Evolutionary conservation across 495 filamentous ascomycete genomes (phyloP).

Genomic region (Aspergillus asperescens): DNA sequence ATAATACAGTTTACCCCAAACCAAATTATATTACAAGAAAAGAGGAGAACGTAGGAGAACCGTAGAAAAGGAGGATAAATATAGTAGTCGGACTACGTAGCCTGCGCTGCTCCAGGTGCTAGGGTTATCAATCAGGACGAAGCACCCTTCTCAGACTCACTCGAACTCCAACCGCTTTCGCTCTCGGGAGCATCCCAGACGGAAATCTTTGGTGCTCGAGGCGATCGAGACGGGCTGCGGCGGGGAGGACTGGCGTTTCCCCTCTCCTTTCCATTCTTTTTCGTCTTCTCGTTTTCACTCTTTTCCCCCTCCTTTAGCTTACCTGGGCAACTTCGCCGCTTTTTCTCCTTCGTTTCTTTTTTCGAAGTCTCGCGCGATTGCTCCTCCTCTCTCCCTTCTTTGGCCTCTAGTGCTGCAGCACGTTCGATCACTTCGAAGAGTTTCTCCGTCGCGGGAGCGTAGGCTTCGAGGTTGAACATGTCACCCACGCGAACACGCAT

Average conservation of each 20-base stretch:
- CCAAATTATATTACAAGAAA: no score
- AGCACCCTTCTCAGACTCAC: slow-evolving; percentile 2
- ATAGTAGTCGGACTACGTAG: no score
- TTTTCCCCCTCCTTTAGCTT: no score
- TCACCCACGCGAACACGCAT: slow-evolving; percentile 81
- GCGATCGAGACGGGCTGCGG: slow-evolving; percentile 5
- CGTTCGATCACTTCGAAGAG: slow-evolving; percentile 50
- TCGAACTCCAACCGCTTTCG: slow-evolving; percentile 39
- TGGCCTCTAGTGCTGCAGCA: slow-evolving; percentile 17
- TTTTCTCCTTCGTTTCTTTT: background rate
- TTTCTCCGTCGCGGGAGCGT: slow-evolving; percentile 64
- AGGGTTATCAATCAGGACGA: background rate
- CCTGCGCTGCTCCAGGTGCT: background rate
- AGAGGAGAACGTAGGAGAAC: no score
- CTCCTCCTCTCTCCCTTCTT: slow-evolving; percentile 10
- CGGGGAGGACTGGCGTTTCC: background rate
- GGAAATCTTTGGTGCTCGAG: slow-evolving; percentile 12
- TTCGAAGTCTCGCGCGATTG: background rate
- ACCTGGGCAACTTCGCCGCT: no score
- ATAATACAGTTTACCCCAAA: no score
- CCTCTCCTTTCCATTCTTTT: slow-evolving; percentile 19
- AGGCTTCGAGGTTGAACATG: slow-evolving; percentile 68
- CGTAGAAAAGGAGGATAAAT: no score
- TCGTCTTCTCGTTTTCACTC: slow-evolving; percentile 17
- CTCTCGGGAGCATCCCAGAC: slow-evolving; percentile 42